phyloP scores from a whole-genome alignment of 208 protist genomes.

The Wallacemonas sp. region DNA sequence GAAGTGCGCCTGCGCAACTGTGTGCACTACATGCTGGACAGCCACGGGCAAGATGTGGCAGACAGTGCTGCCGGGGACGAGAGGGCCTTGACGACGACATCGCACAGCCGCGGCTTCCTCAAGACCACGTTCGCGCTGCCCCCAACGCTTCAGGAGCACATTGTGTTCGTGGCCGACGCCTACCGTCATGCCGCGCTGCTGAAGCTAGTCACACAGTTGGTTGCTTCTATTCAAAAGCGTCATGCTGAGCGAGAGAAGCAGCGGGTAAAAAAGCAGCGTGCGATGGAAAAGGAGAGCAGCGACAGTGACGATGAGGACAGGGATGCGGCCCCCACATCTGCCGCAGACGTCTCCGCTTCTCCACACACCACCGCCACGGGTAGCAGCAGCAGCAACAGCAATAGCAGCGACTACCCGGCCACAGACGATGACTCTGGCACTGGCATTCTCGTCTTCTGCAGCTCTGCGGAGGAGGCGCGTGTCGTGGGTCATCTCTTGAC shows the following conservation, averaged over 20 bases:
- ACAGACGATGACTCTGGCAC: conserved; percentile 59
- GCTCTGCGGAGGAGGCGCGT: conserved; percentile 85
- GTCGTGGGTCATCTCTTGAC: conserved; percentile 87
- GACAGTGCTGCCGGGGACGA: background rate
- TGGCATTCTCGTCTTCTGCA: conserved; percentile 82
- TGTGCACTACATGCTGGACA: conserved; percentile 77
- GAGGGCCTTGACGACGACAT: background rate
- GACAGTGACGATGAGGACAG: conserved; percentile 24
- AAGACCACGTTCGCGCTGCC: conserved; percentile 79
- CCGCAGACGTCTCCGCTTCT: no score
- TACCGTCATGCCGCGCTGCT: conserved; percentile 85
- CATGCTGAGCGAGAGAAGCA: background rate
- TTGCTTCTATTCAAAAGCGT: conserved; percentile 20
- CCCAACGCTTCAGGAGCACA: conserved; percentile 78
- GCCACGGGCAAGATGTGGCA: conserved; percentile 63
- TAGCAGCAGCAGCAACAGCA: conserved; percentile 2
- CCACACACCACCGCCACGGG: no score
- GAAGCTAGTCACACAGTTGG: conserved; percentile 71
- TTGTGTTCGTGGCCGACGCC: conserved; percentile 79
- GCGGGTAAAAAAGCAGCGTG: background rate
- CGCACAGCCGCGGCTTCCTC: conserved; percentile 8
- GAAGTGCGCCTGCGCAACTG: conserved; percentile 88
- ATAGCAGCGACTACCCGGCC: conserved; percentile 35
- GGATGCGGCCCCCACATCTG: background rate
- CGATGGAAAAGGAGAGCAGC: conserved; percentile 5